Conservation (phyloP, 1,284 basidiomycete species). For the Trichosporon sp. region DNA sequence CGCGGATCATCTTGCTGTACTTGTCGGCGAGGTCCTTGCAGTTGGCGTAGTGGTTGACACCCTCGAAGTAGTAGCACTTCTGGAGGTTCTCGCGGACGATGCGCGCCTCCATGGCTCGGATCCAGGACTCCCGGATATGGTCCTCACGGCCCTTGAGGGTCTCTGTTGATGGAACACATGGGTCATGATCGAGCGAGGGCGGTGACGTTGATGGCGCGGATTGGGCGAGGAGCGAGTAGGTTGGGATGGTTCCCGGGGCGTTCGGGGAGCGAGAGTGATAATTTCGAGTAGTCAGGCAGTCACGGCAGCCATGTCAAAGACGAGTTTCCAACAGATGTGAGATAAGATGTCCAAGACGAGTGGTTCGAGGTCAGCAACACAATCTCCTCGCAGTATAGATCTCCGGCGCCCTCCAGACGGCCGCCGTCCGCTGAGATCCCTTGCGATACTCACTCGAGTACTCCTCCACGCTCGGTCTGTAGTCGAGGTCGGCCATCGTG, state of each 20-base stretch:
- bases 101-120: slow-evolving; percentile 87
- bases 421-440: background rate
- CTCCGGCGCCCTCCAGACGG: background rate
- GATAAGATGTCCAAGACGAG: background rate
- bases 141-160: slow-evolving; percentile 61
- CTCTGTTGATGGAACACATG: slow-evolving; percentile 34
- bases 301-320: background rate
- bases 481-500: slow-evolving; percentile 18
- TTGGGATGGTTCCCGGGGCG: background rate
- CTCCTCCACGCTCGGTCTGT: slow-evolving; percentile 33
- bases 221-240: background rate
- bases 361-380: background rate
- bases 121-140: slow-evolving; percentile 85
- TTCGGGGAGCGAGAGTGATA: background rate
- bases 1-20: slow-evolving; percentile 74
- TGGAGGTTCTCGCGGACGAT: slow-evolving; percentile 83
- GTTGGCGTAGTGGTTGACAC: slow-evolving; percentile 83
- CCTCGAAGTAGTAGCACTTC: slow-evolving; percentile 86
- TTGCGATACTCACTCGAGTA: slow-evolving; percentile 27
- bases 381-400: background rate
- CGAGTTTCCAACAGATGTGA: background rate
- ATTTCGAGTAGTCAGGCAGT: background rate
- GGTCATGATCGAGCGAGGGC: background rate
- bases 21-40: slow-evolving; percentile 82
- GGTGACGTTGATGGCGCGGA: too few relatives aligned